A percentile compares a stretch with the other conserved stretches of the same genome.
Evolutionary conservation across 768 basidiomycete species (phyloP).

Genomic region (Russula sp.): DNA sequence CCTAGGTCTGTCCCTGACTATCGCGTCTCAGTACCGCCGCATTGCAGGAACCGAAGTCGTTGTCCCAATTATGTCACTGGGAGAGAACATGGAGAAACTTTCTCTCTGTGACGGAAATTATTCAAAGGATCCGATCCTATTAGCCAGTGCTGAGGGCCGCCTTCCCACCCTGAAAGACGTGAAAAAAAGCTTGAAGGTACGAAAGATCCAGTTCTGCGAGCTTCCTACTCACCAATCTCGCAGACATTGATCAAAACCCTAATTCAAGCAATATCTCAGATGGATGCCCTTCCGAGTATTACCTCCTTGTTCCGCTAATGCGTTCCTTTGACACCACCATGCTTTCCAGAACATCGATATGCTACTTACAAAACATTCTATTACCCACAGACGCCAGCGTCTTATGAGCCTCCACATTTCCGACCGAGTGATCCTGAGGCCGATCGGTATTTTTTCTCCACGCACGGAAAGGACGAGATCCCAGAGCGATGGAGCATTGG

Average conservation of each 20-base stretch:
- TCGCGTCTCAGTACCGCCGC: slow-evolving; percentile 50
- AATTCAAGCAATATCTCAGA: slow-evolving; percentile 68
- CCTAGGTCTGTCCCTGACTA: neutral
- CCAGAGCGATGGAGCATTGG: slow-evolving; percentile 72
- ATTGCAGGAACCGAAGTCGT: slow-evolving; percentile 50
- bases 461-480: slow-evolving; percentile 60
- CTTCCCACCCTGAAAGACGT: slow-evolving; percentile 73
- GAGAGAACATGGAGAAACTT: slow-evolving; percentile 48
- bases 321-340: neutral
- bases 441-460: slow-evolving; percentile 77
- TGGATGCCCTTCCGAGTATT: slow-evolving; percentile 74
- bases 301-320: neutral
- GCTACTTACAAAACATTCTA: slow-evolving; percentile 89
- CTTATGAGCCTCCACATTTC: slow-evolving; percentile 83
- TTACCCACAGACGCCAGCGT: slow-evolving; percentile 65
- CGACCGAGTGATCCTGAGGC: slow-evolving; percentile 60
- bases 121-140: slow-evolving; percentile 48
- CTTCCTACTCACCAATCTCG: neutral
- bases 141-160: slow-evolving; percentile 52
- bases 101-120: slow-evolving; percentile 33
- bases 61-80: slow-evolving; percentile 70
- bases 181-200: slow-evolving; percentile 72
- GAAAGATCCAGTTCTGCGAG: neutral
- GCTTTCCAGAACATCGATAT: slow-evolving; percentile 58
- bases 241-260: slow-evolving; percentile 72